A percentile compares a stretch with the other conserved stretches of the same genome.
Evolutionary conservation across 371 early-diverging fungal genomes (phyloP).

Genomic region (Mucor racemosus): DNA sequence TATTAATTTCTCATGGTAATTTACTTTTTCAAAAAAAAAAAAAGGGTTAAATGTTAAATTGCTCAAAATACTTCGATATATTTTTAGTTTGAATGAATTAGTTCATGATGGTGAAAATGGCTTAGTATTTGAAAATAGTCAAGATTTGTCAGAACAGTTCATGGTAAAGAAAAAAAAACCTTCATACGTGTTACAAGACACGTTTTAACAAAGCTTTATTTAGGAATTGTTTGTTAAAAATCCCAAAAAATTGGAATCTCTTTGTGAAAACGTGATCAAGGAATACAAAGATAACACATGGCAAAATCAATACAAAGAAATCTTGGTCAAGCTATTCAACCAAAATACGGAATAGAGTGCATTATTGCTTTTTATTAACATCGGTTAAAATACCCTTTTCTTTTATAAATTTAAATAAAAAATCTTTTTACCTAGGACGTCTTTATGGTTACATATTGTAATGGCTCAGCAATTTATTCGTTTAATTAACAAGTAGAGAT

Average conservation of each 20-base stretch:
- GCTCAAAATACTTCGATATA: neutral
- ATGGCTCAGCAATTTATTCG: neutral
- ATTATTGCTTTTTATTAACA: neutral
- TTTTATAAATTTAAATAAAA: too few species aligned
- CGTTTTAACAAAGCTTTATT: neutral
- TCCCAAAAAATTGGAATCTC: conserved; percentile 29
- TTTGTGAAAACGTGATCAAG: conserved; percentile 39
- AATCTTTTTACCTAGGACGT: too few species aligned
- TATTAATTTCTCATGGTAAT: conserved; percentile 70
- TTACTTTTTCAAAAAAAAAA: neutral
- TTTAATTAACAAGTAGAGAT: too few species aligned
- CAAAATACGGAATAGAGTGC: conserved; percentile 8
- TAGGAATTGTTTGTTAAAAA: conserved; percentile 48
- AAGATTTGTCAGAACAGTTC: conserved; percentile 67
- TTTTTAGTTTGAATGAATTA: conserved; percentile 76
- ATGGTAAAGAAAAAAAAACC: conserved; percentile 31
- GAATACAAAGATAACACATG: conserved; percentile 47
- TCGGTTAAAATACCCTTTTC: neutral
- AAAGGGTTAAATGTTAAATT: neutral
- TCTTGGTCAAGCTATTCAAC: conserved; percentile 29
- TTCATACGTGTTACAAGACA: neutral
- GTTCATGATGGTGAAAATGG: conserved; percentile 81
- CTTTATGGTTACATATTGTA: neutral
- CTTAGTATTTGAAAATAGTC: conserved; percentile 70
- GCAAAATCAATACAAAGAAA: conserved; percentile 46